Evolutionary conservation across 2,329 filamentous ascomycete species (phyloP), one percentile per base, ranked within the genome.

Genomic region (Paecilomyces dactylethromorphus): DNA sequence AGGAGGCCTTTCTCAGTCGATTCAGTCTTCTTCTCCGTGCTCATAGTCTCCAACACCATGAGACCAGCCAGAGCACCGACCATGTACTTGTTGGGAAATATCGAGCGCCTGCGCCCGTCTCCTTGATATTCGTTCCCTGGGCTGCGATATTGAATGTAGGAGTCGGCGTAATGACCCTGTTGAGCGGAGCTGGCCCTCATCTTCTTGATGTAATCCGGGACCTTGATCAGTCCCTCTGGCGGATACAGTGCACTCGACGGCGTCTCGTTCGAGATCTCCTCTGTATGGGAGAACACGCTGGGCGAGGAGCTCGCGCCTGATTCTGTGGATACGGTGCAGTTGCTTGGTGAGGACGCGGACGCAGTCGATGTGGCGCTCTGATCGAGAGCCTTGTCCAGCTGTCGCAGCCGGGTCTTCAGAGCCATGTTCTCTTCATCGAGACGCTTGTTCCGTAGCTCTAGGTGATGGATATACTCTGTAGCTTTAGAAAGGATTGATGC

Each of bases 401-500:
- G 93, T 69, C 87, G 85, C 39, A 97, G 84, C 31, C 91, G 85
- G 53, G 86, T 85, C 72, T 93, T 92, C 77, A 96, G 84, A 13
- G 84, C 84, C 31, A 78, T 82, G 69, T 96, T 92, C 71, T 97
- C 92, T 53, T 96, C 91, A 56, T 87, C 79, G 10, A 97, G 79
- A 5, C 89, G 86, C 64, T 87, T 89, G 67, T 96, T 96, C 12
- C 92, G 87, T 77, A 95, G 95, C 74, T 97, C 93, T 1, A 97
- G 79, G 75, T 97, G 92, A 39, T 88, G 85, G 64, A 97, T 97
- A 67, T 97, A 97, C 72, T 97, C 93, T 5, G 93, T 97, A 2
- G 93, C 93, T 74, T 97, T 97, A 64, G 91, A 92, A 51, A 97
- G 78, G 55, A 97, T 91, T 1, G 92, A 97, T n/a, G 93, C 93